Base-by-base conservation (phyloP, 495 filamentous ascomycete species). In the Beverwykella pulmonaria region DNA sequence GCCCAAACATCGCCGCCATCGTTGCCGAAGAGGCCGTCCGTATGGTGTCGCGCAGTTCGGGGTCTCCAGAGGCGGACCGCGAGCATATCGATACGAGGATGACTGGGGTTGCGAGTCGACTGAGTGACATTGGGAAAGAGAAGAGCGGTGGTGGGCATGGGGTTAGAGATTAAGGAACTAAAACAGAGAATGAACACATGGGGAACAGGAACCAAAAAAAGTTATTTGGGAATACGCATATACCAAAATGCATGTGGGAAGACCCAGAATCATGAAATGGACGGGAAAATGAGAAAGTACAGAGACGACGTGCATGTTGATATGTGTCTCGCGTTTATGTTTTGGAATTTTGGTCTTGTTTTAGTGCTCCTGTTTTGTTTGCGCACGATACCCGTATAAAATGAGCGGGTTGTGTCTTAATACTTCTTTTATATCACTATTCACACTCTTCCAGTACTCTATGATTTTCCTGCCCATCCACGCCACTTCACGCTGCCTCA, bases 1-100 rank as follows among this genome's bases (percentile, higher is more conserved):
- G 70, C 17, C 70, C 70, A 20, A 69, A 72, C 36, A 67, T 72
- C 9, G 69, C 69, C 9, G 69, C 69, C 8, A 71, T 71, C 53
- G 69, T 36, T 6, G 69, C 60, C 9, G 65, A 71, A 39, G 54
- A 68, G 27, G 64, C 64, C 6, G 34, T 71, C 0, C 46, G 65
- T 3, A 59, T 48, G 55, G 69, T 61, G 30, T 63, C 59, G 6
- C 63, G 53, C 15, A 46, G 55, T 39, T 41, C 53, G 32, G n/a
- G n/a, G 27, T 10, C 17, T 26, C 8, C 23, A 15, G 52, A 32
- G n/a, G 25, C 52, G 26, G 25, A 29, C 48, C 3, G 17, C 10
- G 27, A 22, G 8, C 23, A 32, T 15, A 30, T 32, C 27, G 23
- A 54, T 54, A 15, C 23, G 25, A 54, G 8, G 14, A 19, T 29